phyloP scores from a whole-genome alignment of 1,284 basidiomycete species.

The Ceratobasidium sp. region DNA sequence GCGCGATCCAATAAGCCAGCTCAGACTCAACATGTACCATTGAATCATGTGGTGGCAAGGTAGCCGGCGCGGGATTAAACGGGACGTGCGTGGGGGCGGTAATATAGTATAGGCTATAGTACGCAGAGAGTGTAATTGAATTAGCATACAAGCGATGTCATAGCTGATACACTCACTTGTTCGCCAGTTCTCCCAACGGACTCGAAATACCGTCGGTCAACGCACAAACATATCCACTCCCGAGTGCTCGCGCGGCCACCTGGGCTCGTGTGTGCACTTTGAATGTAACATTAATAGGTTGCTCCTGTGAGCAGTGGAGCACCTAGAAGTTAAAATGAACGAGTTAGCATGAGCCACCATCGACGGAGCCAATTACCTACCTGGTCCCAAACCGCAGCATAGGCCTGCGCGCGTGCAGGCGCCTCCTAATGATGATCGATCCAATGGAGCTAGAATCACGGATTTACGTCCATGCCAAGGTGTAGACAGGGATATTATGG shows the following conservation, averaged over 20 bases:
- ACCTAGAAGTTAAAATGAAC: background rate
- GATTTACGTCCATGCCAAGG: background rate
- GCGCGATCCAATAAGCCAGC: slow-evolving; percentile 1
- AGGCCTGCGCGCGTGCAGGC: background rate
- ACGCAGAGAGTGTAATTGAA: too few relatives aligned
- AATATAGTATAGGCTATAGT: background rate
- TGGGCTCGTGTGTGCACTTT: background rate
- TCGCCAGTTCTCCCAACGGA: background rate
- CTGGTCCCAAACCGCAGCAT: background rate
- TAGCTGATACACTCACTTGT: background rate
- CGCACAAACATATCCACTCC: background rate
- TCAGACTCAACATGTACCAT: background rate
- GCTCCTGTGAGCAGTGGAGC: background rate
- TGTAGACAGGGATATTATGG: too few relatives aligned
- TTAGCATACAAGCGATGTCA: too few relatives aligned
- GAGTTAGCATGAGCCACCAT: background rate
- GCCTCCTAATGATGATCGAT: background rate
- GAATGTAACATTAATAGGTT: background rate
- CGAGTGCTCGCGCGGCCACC: slow-evolving; percentile 1
- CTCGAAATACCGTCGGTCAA: background rate
- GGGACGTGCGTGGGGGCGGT: slow-evolving; percentile 2
- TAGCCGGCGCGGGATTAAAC: background rate
- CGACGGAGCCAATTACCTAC: background rate
- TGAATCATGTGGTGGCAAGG: background rate
- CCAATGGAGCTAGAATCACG: background rate